phyloP scores from a whole-genome alignment of 345 rosid species.

The Viola odorata region DNA sequence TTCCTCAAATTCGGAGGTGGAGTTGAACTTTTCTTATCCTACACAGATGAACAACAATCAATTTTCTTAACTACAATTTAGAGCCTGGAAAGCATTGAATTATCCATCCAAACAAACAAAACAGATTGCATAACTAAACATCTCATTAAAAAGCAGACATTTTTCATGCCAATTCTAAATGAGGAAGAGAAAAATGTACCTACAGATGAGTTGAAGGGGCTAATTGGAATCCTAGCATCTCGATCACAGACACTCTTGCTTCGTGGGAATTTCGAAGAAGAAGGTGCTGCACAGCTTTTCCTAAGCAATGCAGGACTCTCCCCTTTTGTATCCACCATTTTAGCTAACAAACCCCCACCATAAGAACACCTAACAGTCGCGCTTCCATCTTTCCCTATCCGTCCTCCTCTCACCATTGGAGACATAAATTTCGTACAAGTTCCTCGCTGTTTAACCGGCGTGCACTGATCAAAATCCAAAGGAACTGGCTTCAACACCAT shows the following conservation, averaged over 20 bases:
- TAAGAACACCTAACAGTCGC: slow-evolving; percentile 53
- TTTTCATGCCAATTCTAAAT: not conserved
- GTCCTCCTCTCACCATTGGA: slow-evolving; percentile 53
- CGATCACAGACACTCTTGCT: slow-evolving; percentile 74
- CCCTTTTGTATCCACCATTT: slow-evolving; percentile 47
- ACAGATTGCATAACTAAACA: not conserved
- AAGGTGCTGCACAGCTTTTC: slow-evolving; percentile 67
- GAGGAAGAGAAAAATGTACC: slow-evolving; percentile 47
- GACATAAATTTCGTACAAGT: slow-evolving; percentile 40
- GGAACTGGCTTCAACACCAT: slow-evolving; percentile 69
- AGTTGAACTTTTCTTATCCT: slow-evolving; percentile 55
- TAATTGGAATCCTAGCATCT: slow-evolving; percentile 45
- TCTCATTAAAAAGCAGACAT: not conserved
- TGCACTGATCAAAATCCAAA: slow-evolving; percentile 78
- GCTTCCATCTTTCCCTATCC: slow-evolving; percentile 33
- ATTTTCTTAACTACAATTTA: not conserved
- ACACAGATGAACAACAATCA: not conserved
- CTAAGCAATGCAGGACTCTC: slow-evolving; percentile 62
- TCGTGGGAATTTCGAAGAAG: slow-evolving; percentile 61
- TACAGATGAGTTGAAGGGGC: slow-evolving; percentile 84
- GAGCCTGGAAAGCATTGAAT: not conserved
- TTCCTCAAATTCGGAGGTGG: slow-evolving; percentile 44
- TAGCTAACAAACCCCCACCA: slow-evolving; percentile 70
- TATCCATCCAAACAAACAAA: not conserved
- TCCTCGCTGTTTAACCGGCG: slow-evolving; percentile 58